Conservation (phyloP, 768 basidiomycete species). For the Pulveroboletus sp. region DNA sequence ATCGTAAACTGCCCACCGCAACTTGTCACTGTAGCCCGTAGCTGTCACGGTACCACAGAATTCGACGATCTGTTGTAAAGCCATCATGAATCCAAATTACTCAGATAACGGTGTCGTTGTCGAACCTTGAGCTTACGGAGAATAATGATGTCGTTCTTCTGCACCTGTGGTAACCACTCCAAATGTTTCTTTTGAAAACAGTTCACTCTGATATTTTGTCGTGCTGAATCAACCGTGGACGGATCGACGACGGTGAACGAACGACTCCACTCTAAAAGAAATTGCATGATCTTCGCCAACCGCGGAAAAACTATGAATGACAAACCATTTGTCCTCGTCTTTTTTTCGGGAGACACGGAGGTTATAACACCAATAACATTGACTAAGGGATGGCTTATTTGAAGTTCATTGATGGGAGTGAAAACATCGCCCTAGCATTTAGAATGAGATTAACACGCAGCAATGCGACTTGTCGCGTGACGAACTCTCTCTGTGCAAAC, state of each 20-base stretch:
- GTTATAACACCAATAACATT: conserved; percentile 34
- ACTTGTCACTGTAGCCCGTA: conserved; percentile 42
- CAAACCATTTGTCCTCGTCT: conserved; percentile 28
- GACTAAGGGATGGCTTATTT: conserved; percentile 11
- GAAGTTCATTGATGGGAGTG: conserved; percentile 15
- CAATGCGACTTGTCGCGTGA: neutral
- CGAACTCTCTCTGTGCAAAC: conserved; percentile 28
- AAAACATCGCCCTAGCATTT: conserved; percentile 26
- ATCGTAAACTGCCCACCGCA: conserved; percentile 56
- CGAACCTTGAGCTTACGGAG: conserved; percentile 49
- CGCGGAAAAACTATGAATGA: neutral
- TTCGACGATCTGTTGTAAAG: conserved; percentile 28
- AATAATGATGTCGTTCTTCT: conserved; percentile 48
- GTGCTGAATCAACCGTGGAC: conserved; percentile 32
- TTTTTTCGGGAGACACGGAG: conserved; percentile 7
- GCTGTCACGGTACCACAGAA: conserved; percentile 34
- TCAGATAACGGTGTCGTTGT: neutral
- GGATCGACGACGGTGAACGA: conserved; percentile 51
- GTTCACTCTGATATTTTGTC: conserved; percentile 36
- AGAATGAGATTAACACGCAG: neutral
- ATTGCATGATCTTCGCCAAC: neutral
- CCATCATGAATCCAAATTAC: neutral
- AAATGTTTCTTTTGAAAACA: conserved; percentile 48
- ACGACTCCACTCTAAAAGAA: conserved; percentile 42
- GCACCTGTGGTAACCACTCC: conserved; percentile 50